Percentiles rank a stretch among this genome's conserved stretches.
These are phyloP conservation scores for Rheum nobile DNA, from an alignment of 148 eudicot genomes.

Conservation along the genomic window DNA sequence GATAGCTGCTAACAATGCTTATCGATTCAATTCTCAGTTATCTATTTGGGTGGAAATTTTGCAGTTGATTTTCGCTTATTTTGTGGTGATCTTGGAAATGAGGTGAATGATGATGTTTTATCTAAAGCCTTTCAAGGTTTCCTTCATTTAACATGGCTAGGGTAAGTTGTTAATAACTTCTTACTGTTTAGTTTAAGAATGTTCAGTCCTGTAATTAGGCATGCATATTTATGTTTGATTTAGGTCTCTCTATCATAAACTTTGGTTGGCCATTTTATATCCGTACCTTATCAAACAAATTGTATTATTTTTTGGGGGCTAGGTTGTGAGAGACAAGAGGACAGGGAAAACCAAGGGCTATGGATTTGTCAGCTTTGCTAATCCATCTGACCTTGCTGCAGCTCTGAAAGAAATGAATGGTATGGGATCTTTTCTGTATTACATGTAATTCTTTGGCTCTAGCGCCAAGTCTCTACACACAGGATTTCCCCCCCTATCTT, in stretches of 20 bases:
- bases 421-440: slow-evolving; percentile 12
- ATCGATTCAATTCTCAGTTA: not conserved
- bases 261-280: too few species aligned
- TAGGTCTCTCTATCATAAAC: too few species aligned
- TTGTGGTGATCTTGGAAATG: slow-evolving; percentile 95
- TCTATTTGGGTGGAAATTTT: not conserved
- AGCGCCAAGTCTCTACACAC: too few species aligned
- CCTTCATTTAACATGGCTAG: slow-evolving; percentile 88
- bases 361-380: slow-evolving; percentile 86
- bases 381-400: slow-evolving; percentile 64
- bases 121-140: slow-evolving; percentile 78
- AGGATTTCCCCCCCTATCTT: not conserved
- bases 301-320: not conserved
- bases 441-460: not conserved
- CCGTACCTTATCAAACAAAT: not conserved
- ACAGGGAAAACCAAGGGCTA: slow-evolving; percentile 89
- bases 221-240: not conserved
- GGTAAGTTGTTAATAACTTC: slow-evolving; percentile 31
- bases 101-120: slow-evolving; percentile 92
- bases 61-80: slow-evolving; percentile 86
- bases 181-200: not conserved
- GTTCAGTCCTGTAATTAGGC: not conserved
- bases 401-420: slow-evolving; percentile 93
- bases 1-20: not conserved
- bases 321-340: slow-evolving; percentile 93